phyloP scores from a whole-genome alignment of 78 protist species.

The Chrysochromulina tobinii region DNA sequence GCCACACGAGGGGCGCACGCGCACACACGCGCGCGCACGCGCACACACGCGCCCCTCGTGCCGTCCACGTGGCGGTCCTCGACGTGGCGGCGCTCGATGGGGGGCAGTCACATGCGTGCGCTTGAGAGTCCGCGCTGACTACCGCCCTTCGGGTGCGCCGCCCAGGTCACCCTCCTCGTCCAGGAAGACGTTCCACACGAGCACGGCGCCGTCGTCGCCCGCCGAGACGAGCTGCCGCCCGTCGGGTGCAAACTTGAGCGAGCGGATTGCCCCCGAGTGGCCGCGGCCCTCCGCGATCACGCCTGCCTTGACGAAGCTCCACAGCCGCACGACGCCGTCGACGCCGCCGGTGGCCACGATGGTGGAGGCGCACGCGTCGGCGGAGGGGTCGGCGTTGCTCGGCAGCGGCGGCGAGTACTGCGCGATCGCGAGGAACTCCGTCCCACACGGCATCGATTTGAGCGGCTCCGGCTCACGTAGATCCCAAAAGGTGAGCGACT shows the following conservation, averaged over 20 bases:
- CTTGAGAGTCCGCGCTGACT: no score
- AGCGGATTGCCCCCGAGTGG: conserved; percentile 21
- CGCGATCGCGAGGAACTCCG: neutral
- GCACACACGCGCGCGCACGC: no score
- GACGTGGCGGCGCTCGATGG: no score
- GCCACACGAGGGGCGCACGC: no score
- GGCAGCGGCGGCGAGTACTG: conserved; percentile 37
- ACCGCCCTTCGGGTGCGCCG: no score
- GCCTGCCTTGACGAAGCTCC: neutral
- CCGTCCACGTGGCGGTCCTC: no score
- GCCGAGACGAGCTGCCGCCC: conserved; percentile 42
- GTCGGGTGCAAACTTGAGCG: conserved; percentile 41
- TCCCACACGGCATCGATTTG: neutral
- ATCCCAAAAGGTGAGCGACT: conserved; percentile 14
- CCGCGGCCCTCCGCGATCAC: conserved; percentile 16
- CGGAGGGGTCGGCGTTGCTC: neutral
- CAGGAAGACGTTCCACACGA: conserved; percentile 51
- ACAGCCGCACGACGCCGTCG: conserved; percentile 14
- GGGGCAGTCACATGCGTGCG: no score
- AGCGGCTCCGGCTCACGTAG: neutral
- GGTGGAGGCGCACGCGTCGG: no score
- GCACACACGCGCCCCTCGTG: no score
- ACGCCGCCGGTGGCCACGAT: no score
- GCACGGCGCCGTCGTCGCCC: conserved; percentile 49
- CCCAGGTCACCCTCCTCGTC: no score